Base-by-base conservation (phyloP, 2,329 filamentous ascomycete genomes). In the Davidsoniella virescens region DNA sequence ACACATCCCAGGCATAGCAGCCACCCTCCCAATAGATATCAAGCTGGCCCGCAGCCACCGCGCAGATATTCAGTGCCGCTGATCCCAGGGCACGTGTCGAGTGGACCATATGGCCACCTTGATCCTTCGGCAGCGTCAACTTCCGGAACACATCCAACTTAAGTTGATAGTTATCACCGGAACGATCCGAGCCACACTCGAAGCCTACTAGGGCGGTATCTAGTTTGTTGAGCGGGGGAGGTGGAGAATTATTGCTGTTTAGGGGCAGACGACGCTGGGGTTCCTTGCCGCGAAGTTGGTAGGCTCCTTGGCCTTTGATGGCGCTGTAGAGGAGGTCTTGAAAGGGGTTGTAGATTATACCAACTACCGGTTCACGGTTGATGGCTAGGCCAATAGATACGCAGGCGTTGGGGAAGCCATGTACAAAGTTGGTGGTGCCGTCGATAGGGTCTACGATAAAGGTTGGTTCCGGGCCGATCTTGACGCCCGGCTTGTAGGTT, bases 1-100 rank as follows among this genome's bases (percentile, higher is more conserved):
- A 85, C 2, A 90, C 84, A 62, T 90, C 84, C 84, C 84, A 90
- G 1, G 84, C 82, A 75, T 83, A 90, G 63, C 82, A 87, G 0
- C 85, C 84, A 37, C 81, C 83, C 65, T 90, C 84, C 84, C 84
- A 90, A 62, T 86, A 90, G 18, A 77, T 58, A 61, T 90, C 84
- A 23, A 86, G 57, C 61, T 78, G 72, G 0, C 84, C 84, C 8
- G 76, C 74, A 2, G 84, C 84, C 3, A 86, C 80, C 38, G 71
- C 73, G 52, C 82, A 85, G 16, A 88, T 63, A 62, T 88, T 88
- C 58, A 90, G 66, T 39, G 84, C 84, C 6, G 84, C 84, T 47
- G 74, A 80, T 2, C 84, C 84, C 54, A 86, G 64, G 36, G 71
- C 77, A n/a, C 84, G 70, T 52, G 90, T 62, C 8, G 75, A 76